phyloP scores from a whole-genome alignment of 352 stramenopile genomes.

The Globisporangium barbulae region DNA sequence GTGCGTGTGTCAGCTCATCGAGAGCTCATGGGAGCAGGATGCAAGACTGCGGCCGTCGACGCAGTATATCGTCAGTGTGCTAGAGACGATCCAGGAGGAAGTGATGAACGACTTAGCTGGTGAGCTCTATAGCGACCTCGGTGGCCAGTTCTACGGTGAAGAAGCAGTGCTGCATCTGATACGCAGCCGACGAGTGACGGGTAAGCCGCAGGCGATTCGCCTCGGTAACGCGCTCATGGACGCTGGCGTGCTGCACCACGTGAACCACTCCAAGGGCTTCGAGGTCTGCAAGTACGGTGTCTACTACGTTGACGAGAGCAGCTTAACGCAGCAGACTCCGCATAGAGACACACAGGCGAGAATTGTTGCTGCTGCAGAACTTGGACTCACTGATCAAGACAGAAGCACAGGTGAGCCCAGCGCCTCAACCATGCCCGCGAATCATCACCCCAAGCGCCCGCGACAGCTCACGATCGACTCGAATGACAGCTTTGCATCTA shows the following conservation, averaged over 20 bases:
- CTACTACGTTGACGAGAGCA: neutral
- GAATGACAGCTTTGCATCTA: neutral
- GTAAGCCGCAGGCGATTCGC: neutral
- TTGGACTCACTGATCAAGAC: neutral
- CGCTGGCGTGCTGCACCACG: neutral
- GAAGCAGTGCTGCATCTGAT: neutral
- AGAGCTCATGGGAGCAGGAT: neutral
- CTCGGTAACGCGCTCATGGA: neutral
- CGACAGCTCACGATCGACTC: constrained; percentile 1
- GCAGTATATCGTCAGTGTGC: constrained; percentile 3
- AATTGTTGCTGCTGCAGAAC: neutral
- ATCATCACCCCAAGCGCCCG: neutral
- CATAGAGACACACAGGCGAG: neutral
- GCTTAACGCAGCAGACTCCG: neutral
- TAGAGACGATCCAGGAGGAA: constrained; percentile 4
- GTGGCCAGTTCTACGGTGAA: neutral
- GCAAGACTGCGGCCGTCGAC: neutral
- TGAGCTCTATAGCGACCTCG: neutral
- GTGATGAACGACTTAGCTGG: neutral
- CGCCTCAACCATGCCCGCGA: neutral
- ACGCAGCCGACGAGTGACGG: neutral
- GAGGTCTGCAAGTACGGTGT: neutral
- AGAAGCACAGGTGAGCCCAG: neutral
- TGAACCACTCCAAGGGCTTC: constrained; percentile 3
- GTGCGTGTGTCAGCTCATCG: neutral